Base-by-base conservation (phyloP, 257 asterid genomes). In the Forsythia suspensa region DNA sequence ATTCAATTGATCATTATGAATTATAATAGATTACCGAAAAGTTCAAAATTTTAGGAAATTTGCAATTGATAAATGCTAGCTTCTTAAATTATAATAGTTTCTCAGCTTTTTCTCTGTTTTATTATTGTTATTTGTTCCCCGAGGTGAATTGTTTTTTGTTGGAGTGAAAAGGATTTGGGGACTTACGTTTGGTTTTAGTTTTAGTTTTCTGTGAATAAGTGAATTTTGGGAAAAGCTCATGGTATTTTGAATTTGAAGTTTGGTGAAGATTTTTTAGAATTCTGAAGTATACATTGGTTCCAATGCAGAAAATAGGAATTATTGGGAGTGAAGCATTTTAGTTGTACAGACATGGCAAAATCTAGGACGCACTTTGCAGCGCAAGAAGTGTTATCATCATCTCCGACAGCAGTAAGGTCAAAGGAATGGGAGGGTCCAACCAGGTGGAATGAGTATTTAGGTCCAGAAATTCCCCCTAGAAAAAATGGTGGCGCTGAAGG, bases 361-460 rank as follows among this genome's bases (percentile, higher is more conserved):
- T 84, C 93, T 39, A 85, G 94, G 87, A 92, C 90, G 34, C 89
- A 90, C 83, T 89, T 89, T 83, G 88, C 89, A 29, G 86, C 90
- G 48, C 96, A 96, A 76, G 97, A 91, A 18, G 90, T 85, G 52
- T 81, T 88, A 75, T 86, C 96, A 6, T 84, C 96, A 18, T 85
- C 92, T 43, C 97, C 91, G 38, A 80, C 89, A 67, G 73, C 89
- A 5, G 88, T 81, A 77, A 89, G 96, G 85, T 88, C 96, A 11
- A 92, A 90, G 83, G 99, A 94, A 74, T 87, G 90, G 91, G 98
- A 94, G 81, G 98, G 97, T 46, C 94, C 94, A 10, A 85, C 90
- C 13, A 92, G 99, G 86, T 96, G 99, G 99, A 90, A 92, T 9
- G 99, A 96, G 78, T 96, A 96, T 80, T 84, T 96, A 88, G 97